phyloP scores from a whole-genome alignment of 2,329 filamentous ascomycete species.

The Colletotrichum viniferum region DNA sequence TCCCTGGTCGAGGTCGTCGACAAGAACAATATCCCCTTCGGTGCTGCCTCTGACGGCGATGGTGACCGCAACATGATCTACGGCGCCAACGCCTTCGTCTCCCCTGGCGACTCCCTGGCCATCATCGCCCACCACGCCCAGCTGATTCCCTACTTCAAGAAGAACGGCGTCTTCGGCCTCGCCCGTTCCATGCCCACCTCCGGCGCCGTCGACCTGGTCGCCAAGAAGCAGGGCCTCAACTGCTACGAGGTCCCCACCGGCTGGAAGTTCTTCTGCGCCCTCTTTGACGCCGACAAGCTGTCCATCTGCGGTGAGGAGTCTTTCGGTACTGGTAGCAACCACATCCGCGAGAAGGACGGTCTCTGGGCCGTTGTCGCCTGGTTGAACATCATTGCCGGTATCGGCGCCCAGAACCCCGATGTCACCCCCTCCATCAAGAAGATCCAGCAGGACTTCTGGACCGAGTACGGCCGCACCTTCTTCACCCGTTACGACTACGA shows the following conservation, averaged over 20 bases:
- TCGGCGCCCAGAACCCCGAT: constrained; percentile 80
- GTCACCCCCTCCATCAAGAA: constrained; percentile 90
- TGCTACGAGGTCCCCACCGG: constrained; percentile 97
- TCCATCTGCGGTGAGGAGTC: constrained; percentile 99
- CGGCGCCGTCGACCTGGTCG: constrained; percentile 92
- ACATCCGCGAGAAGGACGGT: constrained; percentile 98
- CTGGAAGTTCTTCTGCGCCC: constrained; percentile 99
- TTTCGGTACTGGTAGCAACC: constrained; percentile 97
- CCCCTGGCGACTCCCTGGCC: constrained; percentile 93
- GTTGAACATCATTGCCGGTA: constrained; percentile 97
- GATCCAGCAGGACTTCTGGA: constrained; percentile 98
- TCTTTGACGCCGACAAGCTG: constrained; percentile 93
- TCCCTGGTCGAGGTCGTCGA: constrained; percentile 94
- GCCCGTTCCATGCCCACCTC: constrained; percentile 98
- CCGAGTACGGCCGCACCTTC: constrained; percentile 93
- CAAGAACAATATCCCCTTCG: constrained; percentile 90
- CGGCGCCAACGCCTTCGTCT: constrained; percentile 94
- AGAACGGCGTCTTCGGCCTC: constrained; percentile 93
- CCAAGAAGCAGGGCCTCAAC: constrained; percentile 88
- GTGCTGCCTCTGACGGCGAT: constrained; percentile 94
- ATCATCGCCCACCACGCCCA: constrained; percentile 98
- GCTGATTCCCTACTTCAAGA: constrained; percentile 97
- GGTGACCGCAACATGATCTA: constrained; percentile 99
- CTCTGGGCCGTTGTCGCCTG: constrained; percentile 97
- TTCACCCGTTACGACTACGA: constrained; percentile 99